Evolutionary conservation across 768 basidiomycete genomes (phyloP).

Genomic region (Xanthoconium stramineum): DNA sequence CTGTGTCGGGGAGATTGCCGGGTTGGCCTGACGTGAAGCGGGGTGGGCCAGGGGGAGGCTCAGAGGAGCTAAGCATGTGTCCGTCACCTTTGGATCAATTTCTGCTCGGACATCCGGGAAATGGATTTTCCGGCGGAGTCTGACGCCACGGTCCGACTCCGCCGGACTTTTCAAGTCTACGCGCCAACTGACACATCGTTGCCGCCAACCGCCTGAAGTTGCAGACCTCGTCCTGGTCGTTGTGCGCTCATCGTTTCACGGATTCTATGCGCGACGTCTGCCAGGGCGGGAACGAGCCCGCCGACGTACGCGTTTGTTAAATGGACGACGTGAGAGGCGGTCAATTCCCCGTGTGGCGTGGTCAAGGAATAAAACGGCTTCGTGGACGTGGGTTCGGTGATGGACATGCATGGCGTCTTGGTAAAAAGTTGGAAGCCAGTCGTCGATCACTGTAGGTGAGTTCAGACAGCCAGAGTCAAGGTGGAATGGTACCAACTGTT

Average conservation of each 20-base stretch:
- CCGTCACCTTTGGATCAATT: too few species aligned
- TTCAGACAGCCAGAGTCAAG: background rate
- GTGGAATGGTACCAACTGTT: slow-evolving; percentile 27
- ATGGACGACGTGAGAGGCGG: slow-evolving; percentile 44
- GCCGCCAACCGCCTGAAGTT: slow-evolving; percentile 5
- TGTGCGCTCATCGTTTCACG: slow-evolving; percentile 67
- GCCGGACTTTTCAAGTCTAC: too few species aligned
- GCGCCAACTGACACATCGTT: too few species aligned
- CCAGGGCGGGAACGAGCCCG: slow-evolving; percentile 42
- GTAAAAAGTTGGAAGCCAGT: slow-evolving; percentile 42
- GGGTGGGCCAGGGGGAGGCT: too few species aligned
- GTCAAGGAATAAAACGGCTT: slow-evolving; percentile 36
- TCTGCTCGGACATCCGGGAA: too few species aligned
- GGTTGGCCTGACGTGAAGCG: too few species aligned
- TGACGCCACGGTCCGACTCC: too few species aligned
- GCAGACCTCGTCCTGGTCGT: slow-evolving; percentile 42
- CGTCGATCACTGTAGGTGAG: background rate
- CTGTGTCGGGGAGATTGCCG: too few species aligned
- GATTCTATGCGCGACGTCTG: slow-evolving; percentile 27
- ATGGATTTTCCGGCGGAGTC: too few species aligned
- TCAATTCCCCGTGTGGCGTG: slow-evolving; percentile 42
- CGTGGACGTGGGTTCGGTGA: slow-evolving; percentile 26
- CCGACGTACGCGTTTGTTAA: slow-evolving; percentile 56
- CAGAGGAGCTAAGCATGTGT: too few species aligned
- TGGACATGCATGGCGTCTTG: slow-evolving; percentile 38